phyloP scores from a whole-genome alignment of 352 stramenopile species.

The Phytophthora litchii region DNA sequence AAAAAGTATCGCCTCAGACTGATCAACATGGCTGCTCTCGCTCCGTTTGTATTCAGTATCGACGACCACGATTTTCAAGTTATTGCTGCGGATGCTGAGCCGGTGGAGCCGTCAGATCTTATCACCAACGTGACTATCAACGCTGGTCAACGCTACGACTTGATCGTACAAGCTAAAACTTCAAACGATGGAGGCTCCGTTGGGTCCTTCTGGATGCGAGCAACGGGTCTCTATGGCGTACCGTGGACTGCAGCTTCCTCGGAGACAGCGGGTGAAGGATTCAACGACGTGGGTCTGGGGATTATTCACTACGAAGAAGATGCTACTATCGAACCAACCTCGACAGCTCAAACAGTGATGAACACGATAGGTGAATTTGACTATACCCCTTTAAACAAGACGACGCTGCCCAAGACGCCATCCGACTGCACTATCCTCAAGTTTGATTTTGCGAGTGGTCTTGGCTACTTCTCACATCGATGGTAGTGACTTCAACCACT shows the following conservation, averaged over 20 bases:
- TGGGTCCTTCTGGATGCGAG: constrained; percentile 35
- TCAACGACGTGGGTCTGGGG: constrained; percentile 32
- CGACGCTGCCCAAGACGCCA: constrained; percentile 12
- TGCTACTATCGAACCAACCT: constrained; percentile 15
- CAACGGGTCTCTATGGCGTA: constrained; percentile 16
- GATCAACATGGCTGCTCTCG: constrained; percentile 37
- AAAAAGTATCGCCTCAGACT: constrained; percentile 33
- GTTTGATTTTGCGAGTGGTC: constrained; percentile 19
- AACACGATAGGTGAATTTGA: constrained; percentile 31
- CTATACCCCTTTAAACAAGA: constrained; percentile 20
- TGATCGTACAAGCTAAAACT: constrained; percentile 28
- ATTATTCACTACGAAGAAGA: constrained; percentile 23
- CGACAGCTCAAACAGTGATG: constrained; percentile 5
- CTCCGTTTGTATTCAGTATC: constrained; percentile 39
- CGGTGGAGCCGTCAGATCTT: constrained; percentile 6
- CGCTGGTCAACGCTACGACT: constrained; percentile 30
- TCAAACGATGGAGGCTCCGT: background rate
- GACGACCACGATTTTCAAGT: constrained; percentile 38
- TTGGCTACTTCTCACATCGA: constrained; percentile 31
- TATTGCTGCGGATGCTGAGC: no score
- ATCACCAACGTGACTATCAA: constrained; percentile 31
- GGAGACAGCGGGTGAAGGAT: constrained; percentile 4
- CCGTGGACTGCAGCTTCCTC: constrained; percentile 24
- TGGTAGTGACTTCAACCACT: constrained; percentile 17
- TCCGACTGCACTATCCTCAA: constrained; percentile 28